Evolutionary conservation across 2,329 filamentous ascomycete species (phyloP), one percentile per base, ranked within the genome.

Genomic region (Grosmannia clavigera): DNA sequence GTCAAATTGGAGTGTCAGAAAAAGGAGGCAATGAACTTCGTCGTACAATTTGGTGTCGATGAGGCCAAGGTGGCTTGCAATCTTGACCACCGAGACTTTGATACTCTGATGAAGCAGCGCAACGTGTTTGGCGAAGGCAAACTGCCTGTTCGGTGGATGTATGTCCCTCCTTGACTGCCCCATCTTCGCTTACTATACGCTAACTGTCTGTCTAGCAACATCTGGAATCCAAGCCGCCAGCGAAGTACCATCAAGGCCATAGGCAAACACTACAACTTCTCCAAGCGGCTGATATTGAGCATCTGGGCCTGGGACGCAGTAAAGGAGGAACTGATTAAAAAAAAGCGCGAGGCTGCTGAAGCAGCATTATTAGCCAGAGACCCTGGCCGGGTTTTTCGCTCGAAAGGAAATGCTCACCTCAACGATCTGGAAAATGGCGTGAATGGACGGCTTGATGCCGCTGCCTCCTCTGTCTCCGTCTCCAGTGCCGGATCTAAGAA

Each of bases 161-260:
- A 72, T 69, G 61, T 31, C 10, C 16, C 14, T 5, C 19, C 35
- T 40, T 11, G 33, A 1, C 33, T 2, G 33, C 33, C 9, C 33
- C 9, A 16, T 40, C 3, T 2, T 27, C 16, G 5, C 38, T 10
- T 5, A 12, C 31, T n/a, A 54, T 16, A 25, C 5, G 59, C 50
- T 59, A 25, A 56, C 35, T 58, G 56, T 50, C 65, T 35, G 43
- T 63, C 1, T 25, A 85, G 82, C 65, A 88, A 90, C 63, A 78
- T 91, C 31, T 91, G 86, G 84, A 77, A 81, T 55, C 86, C 86
- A 0, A 80, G 82, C 65, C 70, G 72, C 22, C 85, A 90, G 65
- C 75, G 73, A 43, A 74, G 80, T 3, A 67, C 80, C 11, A 76
- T 90, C 53, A 61, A 75, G 65, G 65, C 70, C 4, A 76, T 90